These are phyloP conservation scores for Hydnomerulius pinastri DNA, from an alignment of 768 basidiomycete genomes.

Conservation along the genomic window DNA sequence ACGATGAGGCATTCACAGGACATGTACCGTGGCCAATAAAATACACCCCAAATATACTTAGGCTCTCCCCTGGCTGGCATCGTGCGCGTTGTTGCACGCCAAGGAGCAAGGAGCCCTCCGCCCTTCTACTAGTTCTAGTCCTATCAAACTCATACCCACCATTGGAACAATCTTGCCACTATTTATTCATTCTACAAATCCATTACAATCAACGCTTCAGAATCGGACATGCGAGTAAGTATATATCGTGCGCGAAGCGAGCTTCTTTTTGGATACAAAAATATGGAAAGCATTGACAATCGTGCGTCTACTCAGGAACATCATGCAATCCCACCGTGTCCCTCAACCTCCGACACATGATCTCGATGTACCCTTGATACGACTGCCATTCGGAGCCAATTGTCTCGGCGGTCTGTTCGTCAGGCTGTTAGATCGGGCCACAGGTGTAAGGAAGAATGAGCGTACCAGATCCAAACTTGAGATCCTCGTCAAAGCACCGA, in stretches of 20 bases:
- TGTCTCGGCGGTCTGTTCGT: constrained; percentile 43
- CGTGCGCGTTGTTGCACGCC: too few species aligned
- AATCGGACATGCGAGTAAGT: not conserved
- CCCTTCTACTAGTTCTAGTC: too few species aligned
- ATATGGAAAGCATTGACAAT: too few species aligned
- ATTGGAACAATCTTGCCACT: too few species aligned
- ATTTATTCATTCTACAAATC: too few species aligned
- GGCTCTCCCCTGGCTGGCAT: too few species aligned
- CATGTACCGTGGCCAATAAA: too few species aligned
- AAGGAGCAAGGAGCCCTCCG: too few species aligned
- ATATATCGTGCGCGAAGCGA: not conserved
- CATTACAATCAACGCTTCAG: too few species aligned
- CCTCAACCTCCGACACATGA: constrained; percentile 70
- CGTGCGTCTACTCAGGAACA: constrained; percentile 19
- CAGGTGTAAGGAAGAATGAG: constrained; percentile 12
- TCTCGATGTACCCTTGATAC: constrained; percentile 71
- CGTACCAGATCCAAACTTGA: constrained; percentile 52
- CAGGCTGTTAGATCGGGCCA: constrained; percentile 14
- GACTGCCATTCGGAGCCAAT: constrained; percentile 58
- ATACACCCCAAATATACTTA: too few species aligned
- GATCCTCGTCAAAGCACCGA: constrained; percentile 56
- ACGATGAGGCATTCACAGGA: too few species aligned
- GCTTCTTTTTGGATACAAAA: constrained; percentile 6
- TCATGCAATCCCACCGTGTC: constrained; percentile 63
- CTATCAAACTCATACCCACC: too few species aligned